Evolutionary conservation across 768 basidiomycete genomes (phyloP).

Genomic region (Steccherinum ochraceum): DNA sequence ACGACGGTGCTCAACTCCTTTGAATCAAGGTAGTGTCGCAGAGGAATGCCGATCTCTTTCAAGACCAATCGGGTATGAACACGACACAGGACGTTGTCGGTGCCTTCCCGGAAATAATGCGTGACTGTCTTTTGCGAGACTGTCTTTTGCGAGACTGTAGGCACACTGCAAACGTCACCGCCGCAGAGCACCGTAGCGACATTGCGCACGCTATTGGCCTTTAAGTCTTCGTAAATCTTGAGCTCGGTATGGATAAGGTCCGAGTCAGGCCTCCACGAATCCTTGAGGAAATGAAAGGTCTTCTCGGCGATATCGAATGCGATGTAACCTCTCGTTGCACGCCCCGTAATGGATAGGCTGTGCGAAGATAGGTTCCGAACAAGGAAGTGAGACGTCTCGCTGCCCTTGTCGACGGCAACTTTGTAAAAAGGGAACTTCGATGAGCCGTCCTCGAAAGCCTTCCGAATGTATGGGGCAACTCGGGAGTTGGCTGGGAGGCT

Average conservation of each 20-base stretch:
- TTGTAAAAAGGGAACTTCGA: neutral
- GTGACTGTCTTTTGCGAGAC: neutral
- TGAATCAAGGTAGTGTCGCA: conserved; percentile 3
- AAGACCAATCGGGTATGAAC: conserved; percentile 6
- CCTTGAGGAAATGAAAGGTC: conserved; percentile 9
- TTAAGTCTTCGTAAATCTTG: conserved; percentile 4
- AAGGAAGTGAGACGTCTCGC: conserved; percentile 1
- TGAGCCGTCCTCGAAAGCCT: neutral
- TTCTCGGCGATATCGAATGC: conserved; percentile 1
- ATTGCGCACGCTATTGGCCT: no score
- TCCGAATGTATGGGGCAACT: conserved; percentile 1
- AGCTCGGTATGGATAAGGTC: conserved; percentile 2
- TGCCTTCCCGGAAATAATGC: no score
- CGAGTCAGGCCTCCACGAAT: conserved; percentile 7
- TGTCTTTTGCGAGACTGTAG: neutral
- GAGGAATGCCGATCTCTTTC: conserved; percentile 2
- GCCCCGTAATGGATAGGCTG: conserved; percentile 1
- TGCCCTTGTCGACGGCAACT: neutral
- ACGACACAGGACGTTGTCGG: neutral
- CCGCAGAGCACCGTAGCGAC: conserved; percentile 7
- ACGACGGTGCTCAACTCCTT: no score
- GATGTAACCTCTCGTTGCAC: conserved; percentile 4
- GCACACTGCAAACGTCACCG: conserved; percentile 4
- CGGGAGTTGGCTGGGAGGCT: neutral
- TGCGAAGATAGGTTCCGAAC: conserved; percentile 1